phyloP scores from a whole-genome alignment of 1,284 basidiomycete species.

The Cryptococcus maquisensis region DNA sequence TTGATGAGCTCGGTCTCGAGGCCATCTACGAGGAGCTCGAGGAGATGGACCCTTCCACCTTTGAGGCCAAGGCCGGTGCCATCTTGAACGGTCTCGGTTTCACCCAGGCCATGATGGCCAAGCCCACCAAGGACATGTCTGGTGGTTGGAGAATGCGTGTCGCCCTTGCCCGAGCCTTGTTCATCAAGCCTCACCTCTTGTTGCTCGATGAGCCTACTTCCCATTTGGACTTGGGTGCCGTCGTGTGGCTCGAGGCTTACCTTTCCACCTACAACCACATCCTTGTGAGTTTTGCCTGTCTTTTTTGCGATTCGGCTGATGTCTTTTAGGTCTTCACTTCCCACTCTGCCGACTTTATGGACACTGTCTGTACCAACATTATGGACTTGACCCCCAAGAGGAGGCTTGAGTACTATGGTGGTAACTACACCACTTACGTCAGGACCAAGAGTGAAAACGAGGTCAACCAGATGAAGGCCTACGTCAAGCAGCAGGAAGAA shows the following conservation, averaged over 20 bases:
- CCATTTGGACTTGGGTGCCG: constrained; percentile 85
- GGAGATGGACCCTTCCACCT: constrained; percentile 91
- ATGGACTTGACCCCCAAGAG: constrained; percentile 76
- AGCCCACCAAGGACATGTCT: constrained; percentile 96
- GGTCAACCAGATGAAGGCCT: constrained; percentile 98
- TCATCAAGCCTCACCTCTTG: constrained; percentile 92
- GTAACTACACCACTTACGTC: constrained; percentile 96
- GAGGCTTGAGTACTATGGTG: constrained; percentile 79
- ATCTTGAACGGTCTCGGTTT: constrained; percentile 98
- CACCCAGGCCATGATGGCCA: constrained; percentile 84
- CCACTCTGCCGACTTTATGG: constrained; percentile 99
- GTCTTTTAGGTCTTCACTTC: constrained; percentile 28
- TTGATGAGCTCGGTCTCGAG: constrained; percentile 84
- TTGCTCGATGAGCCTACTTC: constrained; percentile 72
- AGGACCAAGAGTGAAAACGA: constrained; percentile 96
- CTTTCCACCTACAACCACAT: constrained; percentile 98
- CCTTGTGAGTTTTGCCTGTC: constrained; percentile 69
- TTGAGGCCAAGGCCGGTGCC: constrained; percentile 91
- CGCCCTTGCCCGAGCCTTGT: constrained; percentile 89
- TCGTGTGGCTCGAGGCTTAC: constrained; percentile 98
- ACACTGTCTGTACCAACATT: constrained; percentile 93
- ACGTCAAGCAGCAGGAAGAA: constrained; percentile 96
- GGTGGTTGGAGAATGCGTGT: constrained; percentile 99
- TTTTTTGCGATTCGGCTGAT: neutral
- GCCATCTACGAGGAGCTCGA: constrained; percentile 93